Conservation (phyloP, 192 early-diverging fungal species). For the Coemansia sp. region DNA sequence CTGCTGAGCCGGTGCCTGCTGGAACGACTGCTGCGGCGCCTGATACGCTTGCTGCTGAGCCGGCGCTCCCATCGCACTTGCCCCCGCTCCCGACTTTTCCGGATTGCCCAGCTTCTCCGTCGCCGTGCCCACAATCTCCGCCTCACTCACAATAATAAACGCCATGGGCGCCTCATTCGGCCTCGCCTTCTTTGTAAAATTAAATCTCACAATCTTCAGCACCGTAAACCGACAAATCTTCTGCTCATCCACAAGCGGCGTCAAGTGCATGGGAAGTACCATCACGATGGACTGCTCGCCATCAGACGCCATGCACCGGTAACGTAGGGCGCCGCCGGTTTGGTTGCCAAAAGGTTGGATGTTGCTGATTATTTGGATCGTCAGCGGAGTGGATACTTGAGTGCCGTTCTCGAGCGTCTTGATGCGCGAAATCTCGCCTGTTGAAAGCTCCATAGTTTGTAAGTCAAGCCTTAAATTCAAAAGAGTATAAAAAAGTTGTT, state of each 20-base stretch:
- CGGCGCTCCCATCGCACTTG: too few species aligned
- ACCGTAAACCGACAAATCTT: slow-evolving; percentile 37
- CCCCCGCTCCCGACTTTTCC: slow-evolving; percentile 1
- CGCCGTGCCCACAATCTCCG: slow-evolving; percentile 35
- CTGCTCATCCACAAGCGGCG: slow-evolving; percentile 26
- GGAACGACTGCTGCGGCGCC: not conserved
- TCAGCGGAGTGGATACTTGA: slow-evolving; percentile 17
- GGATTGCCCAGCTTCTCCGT: slow-evolving; percentile 26
- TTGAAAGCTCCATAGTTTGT: slow-evolving; percentile 23
- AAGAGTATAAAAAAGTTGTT: not conserved
- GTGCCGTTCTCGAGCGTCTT: slow-evolving; percentile 16
- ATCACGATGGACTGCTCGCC: slow-evolving; percentile 36
- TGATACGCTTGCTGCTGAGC: not conserved
- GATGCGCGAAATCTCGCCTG: slow-evolving; percentile 39
- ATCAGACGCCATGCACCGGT: slow-evolving; percentile 53
- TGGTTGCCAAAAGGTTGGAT: slow-evolving; percentile 40
- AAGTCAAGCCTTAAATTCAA: not conserved
- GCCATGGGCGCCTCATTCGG: slow-evolving; percentile 23
- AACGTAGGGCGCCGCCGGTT: slow-evolving; percentile 15
- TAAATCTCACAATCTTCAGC: slow-evolving; percentile 32
- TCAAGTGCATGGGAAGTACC: slow-evolving; percentile 40
- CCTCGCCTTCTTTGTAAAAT: slow-evolving; percentile 29
- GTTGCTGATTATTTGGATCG: slow-evolving; percentile 37
- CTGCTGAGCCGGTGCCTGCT: not conserved
- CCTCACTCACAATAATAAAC: slow-evolving; percentile 39